Evolutionary conservation across 306 rosid genomes (phyloP).

Genomic region (Vigna mungo): DNA sequence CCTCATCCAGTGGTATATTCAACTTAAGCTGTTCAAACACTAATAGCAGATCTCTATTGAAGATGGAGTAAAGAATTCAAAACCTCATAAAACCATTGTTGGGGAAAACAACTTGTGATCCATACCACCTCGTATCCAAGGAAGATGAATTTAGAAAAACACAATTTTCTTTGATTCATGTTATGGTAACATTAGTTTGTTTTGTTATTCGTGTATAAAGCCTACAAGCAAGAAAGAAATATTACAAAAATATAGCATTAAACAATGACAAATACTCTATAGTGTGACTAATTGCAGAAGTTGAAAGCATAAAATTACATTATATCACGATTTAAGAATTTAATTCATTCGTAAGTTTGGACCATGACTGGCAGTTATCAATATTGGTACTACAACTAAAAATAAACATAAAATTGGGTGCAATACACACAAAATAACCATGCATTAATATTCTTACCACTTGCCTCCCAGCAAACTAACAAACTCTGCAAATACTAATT

Average conservation of each 20-base stretch:
- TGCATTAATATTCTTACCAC: slow-evolving; percentile 30
- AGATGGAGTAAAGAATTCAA: slow-evolving; percentile 29
- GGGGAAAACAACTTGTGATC: slow-evolving; percentile 31
- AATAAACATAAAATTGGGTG: not conserved
- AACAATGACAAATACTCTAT: slow-evolving; percentile 2
- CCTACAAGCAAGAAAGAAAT: slow-evolving; percentile 3
- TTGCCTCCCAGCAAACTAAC: slow-evolving; percentile 9
- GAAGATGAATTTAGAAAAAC: slow-evolving; percentile 26
- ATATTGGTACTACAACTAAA: slow-evolving; percentile 11
- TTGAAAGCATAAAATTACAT: not conserved
- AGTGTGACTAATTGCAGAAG: slow-evolving; percentile 10
- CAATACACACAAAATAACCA: slow-evolving; percentile 9
- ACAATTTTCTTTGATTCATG: slow-evolving; percentile 32
- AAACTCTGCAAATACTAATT: not conserved
- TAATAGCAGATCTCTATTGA: slow-evolving; percentile 7
- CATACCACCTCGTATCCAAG: slow-evolving; percentile 17
- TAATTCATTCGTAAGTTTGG: slow-evolving; percentile 8
- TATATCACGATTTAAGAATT: slow-evolving; percentile 23
- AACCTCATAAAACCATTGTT: not conserved
- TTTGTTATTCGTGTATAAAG: not conserved
- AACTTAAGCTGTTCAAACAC: slow-evolving; percentile 24
- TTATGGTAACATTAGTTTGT: slow-evolving; percentile 4
- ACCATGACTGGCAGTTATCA: not conserved
- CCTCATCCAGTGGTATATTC: slow-evolving; percentile 21
- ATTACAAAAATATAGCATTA: not conserved